Evolutionary conservation across 495 filamentous ascomycete genomes (phyloP).

Genomic region (Penicillium lagena): DNA sequence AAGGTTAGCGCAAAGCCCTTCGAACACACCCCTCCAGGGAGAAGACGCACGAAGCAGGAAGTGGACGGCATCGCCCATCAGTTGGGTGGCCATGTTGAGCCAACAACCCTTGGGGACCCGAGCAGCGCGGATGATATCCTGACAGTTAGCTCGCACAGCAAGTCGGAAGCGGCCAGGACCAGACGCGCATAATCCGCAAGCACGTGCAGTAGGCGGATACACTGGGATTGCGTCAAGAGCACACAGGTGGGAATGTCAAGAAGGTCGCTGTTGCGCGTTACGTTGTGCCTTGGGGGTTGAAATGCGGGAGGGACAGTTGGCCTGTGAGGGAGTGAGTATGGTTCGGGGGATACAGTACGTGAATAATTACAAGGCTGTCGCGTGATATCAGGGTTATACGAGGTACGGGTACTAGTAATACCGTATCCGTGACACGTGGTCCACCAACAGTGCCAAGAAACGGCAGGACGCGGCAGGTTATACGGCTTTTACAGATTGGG

Average conservation of each 20-base stretch:
- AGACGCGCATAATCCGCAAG: constrained; percentile 32
- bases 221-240: too few relatives aligned
- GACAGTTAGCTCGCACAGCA: constrained; percentile 25
- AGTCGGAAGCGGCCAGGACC: constrained; percentile 17
- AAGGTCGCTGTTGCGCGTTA: background rate
- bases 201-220: background rate
- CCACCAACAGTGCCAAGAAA: too few relatives aligned
- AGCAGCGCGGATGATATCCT: constrained; percentile 21
- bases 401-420: too few relatives aligned
- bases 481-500: too few relatives aligned
- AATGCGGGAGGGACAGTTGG: background rate
- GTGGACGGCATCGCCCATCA: constrained; percentile 31
- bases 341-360: background rate
- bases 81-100: constrained; percentile 32
- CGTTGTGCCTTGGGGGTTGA: background rate
- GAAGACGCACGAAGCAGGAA: constrained; percentile 34
- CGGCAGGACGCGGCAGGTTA: too few relatives aligned
- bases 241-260: background rate
- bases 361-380: background rate
- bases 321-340: background rate
- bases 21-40: background rate
- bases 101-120: constrained; percentile 12
- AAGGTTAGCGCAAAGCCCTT: constrained; percentile 13
- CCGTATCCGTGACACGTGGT: too few relatives aligned
- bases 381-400: too few relatives aligned